Percentiles rank a stretch among this genome's conserved stretches.
Conservation (phyloP, 2,329 filamentous ascomycete species). For the Sclerotinia sclerotiorum region DNA sequence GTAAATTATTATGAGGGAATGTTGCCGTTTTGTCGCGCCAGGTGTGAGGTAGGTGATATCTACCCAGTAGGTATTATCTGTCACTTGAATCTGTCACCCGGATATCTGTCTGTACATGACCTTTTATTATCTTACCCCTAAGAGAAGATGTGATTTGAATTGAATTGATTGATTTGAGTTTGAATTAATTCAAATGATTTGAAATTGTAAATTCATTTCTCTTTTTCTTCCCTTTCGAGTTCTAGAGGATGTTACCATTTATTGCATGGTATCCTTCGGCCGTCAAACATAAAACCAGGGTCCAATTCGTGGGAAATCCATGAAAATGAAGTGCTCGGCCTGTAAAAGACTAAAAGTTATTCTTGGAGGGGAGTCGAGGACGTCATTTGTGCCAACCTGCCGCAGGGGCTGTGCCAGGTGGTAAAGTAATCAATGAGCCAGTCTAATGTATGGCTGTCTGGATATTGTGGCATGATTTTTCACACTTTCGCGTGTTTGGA, state of each 20-base stretch:
- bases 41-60: background rate
- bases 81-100: background rate
- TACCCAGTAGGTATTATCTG: background rate
- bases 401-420: slow-evolving; percentile 3
- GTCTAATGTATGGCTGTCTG: background rate
- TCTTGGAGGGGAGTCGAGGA: background rate
- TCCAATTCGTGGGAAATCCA: slow-evolving; percentile 9
- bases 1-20: background rate
- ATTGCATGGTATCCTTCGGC: background rate
- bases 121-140: background rate
- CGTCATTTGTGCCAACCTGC: background rate
- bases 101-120: background rate
- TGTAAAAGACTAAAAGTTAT: background rate
- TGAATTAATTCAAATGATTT: background rate
- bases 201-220: background rate
- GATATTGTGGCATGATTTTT: slow-evolving; percentile 1
- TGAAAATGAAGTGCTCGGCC: background rate
- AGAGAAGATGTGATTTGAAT: background rate
- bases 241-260: too few species aligned
- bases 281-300: background rate
- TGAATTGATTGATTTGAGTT: background rate
- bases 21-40: too few species aligned
- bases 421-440: background rate
- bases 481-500: background rate
- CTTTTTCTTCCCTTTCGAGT: background rate